Percentiles rank a stretch among this genome's conserved stretches.
Evolutionary conservation across 2,329 filamentous ascomycete genomes (phyloP).

Genomic region (Teratosphaeriaceae sp.): DNA sequence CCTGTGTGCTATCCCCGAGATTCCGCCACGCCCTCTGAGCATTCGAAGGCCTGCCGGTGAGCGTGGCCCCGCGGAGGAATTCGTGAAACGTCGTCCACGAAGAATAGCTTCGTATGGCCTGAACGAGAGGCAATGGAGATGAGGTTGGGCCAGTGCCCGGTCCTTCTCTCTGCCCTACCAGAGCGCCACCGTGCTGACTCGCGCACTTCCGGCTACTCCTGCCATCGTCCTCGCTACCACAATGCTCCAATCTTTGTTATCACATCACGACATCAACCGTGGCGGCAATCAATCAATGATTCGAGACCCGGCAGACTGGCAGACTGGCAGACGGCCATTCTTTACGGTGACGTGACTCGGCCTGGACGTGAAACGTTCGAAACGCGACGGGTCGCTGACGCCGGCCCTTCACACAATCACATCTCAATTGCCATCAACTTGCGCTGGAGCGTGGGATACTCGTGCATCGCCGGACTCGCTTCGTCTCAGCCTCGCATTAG

Average conservation of each 20-base stretch:
- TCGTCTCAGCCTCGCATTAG: not conserved
- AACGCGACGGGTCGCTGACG: not conserved
- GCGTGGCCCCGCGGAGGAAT: not conserved
- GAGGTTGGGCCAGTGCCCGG: no score
- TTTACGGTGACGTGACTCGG: not conserved
- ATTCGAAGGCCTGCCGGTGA: not conserved
- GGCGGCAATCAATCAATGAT: not conserved
- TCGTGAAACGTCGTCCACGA: no score
- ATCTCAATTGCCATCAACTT: not conserved
- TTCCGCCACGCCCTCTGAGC: not conserved
- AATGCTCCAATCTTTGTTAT: not conserved
- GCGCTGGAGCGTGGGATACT: not conserved
- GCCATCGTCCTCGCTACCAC: not conserved
- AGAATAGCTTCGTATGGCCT: no score
- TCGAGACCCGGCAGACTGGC: not conserved
- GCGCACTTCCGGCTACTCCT: not conserved
- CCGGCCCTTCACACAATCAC: constrained; percentile 1
- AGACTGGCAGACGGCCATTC: not conserved
- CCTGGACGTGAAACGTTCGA: not conserved
- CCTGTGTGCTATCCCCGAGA: not conserved
- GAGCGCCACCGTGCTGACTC: not conserved
- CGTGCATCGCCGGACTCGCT: not conserved
- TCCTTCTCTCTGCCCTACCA: no score
- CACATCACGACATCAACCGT: not conserved
- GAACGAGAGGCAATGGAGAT: no score